Base-by-base conservation (phyloP, 768 basidiomycete genomes). In the Tubosaeta sp. region DNA sequence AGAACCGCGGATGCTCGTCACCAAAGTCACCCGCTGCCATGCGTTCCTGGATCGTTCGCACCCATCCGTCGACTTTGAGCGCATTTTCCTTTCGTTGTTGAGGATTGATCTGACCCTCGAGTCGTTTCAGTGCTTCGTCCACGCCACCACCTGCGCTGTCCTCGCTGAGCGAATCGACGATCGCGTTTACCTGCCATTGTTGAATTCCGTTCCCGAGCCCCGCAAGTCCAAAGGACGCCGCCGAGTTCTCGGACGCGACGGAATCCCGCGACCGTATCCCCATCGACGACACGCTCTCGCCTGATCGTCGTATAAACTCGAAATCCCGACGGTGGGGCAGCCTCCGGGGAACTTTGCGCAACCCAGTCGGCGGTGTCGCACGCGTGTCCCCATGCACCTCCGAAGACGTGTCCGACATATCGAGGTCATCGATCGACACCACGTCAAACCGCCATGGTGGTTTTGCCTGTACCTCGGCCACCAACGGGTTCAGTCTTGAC, bases 51-150 rank as follows among this genome's bases (percentile, higher is more conserved):
- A 91, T 85, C 11, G 78, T 79, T 56, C 80, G 79, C 44, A 91
- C 82, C 91, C 91, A 92, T 3, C 83, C 82, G 63, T 92, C 84
- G 4, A 94, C 88, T 65, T 91, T 91, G 44, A 76, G 76, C 33
- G 79, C 79, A 60, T 85, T 90, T 58, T 83, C 86, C 56, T 81
- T 75, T 64, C 86, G 81, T 62, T 80, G 78, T 54, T 82, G 74
- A 0, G 79, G 79, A 65, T 91, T 91, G 49, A 94, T 88, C 64
- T 91, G 84, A 0, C 92, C 94, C 67, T 95, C 92, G 35, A 97
- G 77, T 12, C 87, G 75, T 22, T 79, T 75, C 56, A 97, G 66
- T 16, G 94, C 92, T 7, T 83, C 88, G 31, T 92, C 91, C 16
- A 89, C 86, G 59, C 89, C 91, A 1, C 91, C 91, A 16, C 71